phyloP scores from a whole-genome alignment of 202 grass and related monocot genomes.

The Cymbopogon flexuosus region DNA sequence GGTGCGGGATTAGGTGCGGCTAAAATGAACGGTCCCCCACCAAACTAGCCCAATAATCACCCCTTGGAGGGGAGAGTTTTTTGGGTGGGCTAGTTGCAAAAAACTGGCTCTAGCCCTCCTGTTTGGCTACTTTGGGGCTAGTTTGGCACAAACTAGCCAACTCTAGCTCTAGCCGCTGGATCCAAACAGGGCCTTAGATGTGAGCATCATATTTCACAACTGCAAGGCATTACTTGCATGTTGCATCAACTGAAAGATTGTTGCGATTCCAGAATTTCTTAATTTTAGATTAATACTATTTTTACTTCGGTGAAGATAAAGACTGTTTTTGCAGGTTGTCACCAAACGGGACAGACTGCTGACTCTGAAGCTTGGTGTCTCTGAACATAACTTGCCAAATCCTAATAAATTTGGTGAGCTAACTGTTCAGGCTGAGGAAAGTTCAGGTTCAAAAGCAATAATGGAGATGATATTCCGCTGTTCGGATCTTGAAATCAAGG shows the following conservation, averaged over 20 bases:
- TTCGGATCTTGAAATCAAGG: constrained; percentile 94
- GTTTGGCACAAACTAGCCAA: no score
- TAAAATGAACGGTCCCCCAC: no score
- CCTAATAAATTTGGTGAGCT: constrained; percentile 67
- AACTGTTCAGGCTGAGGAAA: constrained; percentile 74
- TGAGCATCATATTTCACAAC: not conserved
- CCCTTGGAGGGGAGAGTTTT: no score
- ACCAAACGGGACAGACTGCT: constrained; percentile 61
- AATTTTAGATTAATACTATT: constrained; percentile 16
- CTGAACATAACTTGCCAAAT: constrained; percentile 47
- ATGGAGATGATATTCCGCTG: constrained; percentile 85
- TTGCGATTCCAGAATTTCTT: not conserved
- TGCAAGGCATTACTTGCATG: constrained; percentile 2
- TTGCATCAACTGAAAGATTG: constrained; percentile 11
- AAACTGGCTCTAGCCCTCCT: no score
- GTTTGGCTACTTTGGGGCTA: no score
- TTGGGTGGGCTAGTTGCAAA: no score
- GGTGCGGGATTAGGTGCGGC: no score
- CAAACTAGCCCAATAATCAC: no score
- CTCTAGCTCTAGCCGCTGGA: no score
- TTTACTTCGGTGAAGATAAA: constrained; percentile 23
- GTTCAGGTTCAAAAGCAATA: constrained; percentile 81
- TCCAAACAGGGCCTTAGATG: no score
- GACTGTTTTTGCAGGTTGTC: constrained; percentile 56
- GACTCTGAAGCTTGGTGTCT: constrained; percentile 60